A percentile compares a stretch with the other conserved stretches of the same genome.
Conservation (phyloP, 495 filamentous ascomycete genomes). For the Penicillium soppii region DNA sequence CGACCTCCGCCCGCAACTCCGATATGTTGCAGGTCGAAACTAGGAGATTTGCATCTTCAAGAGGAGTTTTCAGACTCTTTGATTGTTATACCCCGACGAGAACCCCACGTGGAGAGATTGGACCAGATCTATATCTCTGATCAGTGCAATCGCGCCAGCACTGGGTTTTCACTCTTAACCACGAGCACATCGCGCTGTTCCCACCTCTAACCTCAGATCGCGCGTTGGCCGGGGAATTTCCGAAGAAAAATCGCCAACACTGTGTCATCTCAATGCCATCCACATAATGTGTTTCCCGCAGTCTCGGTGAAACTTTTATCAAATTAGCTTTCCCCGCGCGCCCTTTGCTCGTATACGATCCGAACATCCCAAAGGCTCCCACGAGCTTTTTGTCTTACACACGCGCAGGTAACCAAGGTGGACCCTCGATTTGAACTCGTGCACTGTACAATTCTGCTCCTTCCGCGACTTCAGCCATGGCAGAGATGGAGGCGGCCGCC, state of each 20-base stretch:
- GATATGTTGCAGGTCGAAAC: background rate
- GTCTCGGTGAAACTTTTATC: constrained; percentile 17
- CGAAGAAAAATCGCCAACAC: background rate
- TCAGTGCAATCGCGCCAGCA: constrained; percentile 3
- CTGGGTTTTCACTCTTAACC: constrained; percentile 1
- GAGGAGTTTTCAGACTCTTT: background rate
- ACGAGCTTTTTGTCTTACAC: background rate
- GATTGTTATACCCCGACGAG: background rate
- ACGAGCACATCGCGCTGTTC: background rate
- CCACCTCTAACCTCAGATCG: background rate
- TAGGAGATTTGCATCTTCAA: background rate
- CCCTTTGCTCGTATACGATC: constrained; percentile 13
- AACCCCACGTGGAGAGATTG: background rate
- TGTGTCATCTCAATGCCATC: constrained; percentile 5
- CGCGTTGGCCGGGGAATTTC: background rate
- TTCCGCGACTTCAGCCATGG: constrained; percentile 22
- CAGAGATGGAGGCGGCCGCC: constrained; percentile 20
- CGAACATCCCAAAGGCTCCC: background rate
- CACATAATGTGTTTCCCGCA: constrained; percentile 31
- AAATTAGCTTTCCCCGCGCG: constrained; percentile 19
- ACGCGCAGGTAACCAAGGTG: background rate
- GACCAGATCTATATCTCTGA: background rate
- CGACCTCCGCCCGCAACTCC: constrained; percentile 6
- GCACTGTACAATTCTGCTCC: background rate
- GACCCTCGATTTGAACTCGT: background rate